phyloP scores from a whole-genome alignment of 2,329 filamentous ascomycete genomes.

The Fusarium sp. region DNA sequence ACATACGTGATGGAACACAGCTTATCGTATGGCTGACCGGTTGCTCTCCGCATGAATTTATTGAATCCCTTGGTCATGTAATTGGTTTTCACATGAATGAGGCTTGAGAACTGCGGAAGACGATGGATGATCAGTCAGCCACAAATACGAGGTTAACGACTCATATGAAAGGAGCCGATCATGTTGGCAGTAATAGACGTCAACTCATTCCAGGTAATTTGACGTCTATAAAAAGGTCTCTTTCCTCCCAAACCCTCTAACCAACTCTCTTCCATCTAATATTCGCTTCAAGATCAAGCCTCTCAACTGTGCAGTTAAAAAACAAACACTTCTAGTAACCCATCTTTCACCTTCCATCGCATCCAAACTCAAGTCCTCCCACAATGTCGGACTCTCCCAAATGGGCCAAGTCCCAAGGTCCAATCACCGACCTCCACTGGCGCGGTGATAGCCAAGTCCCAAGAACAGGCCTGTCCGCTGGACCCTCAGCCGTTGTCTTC shows the following conservation, averaged over 20 bases:
- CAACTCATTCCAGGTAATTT: too few relatives aligned
- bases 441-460: not conserved
- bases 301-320: too few relatives aligned
- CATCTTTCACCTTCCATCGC: not conserved
- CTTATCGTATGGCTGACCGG: too few relatives aligned
- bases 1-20: too few relatives aligned
- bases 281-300: too few relatives aligned
- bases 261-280: too few relatives aligned
- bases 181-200: fast-evolving
- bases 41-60: not conserved
- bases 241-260: too few relatives aligned
- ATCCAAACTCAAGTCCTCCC: not conserved
- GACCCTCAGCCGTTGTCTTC: not conserved
- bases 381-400: too few relatives aligned
- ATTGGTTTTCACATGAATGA: too few relatives aligned
- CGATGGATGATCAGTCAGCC: not conserved
- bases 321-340: too few relatives aligned
- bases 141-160: not conserved
- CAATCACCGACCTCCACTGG: not conserved
- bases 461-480: not conserved
- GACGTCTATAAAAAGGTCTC: not conserved
- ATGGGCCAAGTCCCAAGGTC: not conserved
- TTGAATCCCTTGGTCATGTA: fast-evolving
- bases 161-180: not conserved
- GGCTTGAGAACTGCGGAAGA: not conserved